Base-by-base conservation (phyloP, 2,329 filamentous ascomycete genomes). In the Diaporthe ilicicola region DNA sequence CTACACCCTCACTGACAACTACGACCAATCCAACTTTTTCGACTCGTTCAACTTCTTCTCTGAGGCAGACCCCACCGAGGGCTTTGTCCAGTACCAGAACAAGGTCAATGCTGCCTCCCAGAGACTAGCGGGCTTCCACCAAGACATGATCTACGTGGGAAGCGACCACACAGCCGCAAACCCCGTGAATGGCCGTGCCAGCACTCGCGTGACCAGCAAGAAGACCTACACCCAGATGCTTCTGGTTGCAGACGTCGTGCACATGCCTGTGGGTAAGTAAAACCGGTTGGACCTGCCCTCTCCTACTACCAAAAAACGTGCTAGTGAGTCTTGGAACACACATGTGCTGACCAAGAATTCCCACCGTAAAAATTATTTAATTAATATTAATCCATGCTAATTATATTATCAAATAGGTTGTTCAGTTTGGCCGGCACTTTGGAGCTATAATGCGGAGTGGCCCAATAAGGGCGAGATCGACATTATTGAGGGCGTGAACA, bases 401-500 rank as follows among this genome's bases (percentile, higher is more conserved):
- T 15, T n/a, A n/a, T n/a, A n/a, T n/a, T n/a, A n/a, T n/a, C n/a
- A n/a, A n/a, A 5, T 32, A 62, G 59, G 88, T 72, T 94, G 93
- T 77, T 93, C 92, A 42, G 87, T 89, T 17, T 95, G 93, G 93
- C 92, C 93, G 1, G 93, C 93, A 17, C 92, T 92, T 79, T 93
- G 88, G 88, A 85, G 84, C 65, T 86, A 93, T 42, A 92, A 92
- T 19, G 83, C 86, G n/a, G 81, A 87, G 77, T 95, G 93, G 93
- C 93, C 93, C 1, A 79, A 79, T 51, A 83, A 84, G 9, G 93
- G 93, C 56, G 93, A 95, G 81, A 93, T 95, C 76, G 93, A 95
- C 79, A 92, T 95, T 76, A 89, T 95, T 75, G 93, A 95, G 82
- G 92, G 92, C 46, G 91, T 94, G 75, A 93, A 94, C 82, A 82